Evolutionary conservation across 2,329 filamentous ascomycete genomes (phyloP).

Genomic region (Cercospora beticola): DNA sequence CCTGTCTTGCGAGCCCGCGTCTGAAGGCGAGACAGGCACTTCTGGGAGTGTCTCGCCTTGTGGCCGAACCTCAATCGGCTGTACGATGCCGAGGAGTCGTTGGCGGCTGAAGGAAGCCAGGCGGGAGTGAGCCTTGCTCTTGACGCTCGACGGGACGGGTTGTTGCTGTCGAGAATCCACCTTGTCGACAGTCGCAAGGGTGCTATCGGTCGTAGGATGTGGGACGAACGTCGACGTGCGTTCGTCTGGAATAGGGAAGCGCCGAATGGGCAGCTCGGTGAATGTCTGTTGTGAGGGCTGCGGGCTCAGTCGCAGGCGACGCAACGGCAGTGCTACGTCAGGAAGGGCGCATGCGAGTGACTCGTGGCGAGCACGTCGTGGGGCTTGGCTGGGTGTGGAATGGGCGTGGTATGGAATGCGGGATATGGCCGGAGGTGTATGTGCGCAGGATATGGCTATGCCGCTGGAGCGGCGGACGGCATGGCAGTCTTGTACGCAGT

Average conservation of each 20-base stretch:
- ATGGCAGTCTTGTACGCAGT: conserved; percentile 24
- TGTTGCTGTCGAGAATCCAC: conserved; percentile 35
- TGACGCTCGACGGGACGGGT: conserved; percentile 25
- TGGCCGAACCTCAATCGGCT: conserved; percentile 18
- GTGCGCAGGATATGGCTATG: conserved; percentile 13
- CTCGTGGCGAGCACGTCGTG: conserved; percentile 24
- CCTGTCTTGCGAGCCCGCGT: conserved; percentile 28
- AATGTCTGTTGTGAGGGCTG: background rate
- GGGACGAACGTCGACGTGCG: background rate
- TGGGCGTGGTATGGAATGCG: conserved; percentile 26
- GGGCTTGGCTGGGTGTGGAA: conserved; percentile 20
- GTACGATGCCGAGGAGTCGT: conserved; percentile 31
- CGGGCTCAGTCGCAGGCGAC: background rate
- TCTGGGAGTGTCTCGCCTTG: conserved; percentile 33
- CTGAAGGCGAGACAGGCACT: conserved; percentile 35
- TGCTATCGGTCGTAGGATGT: background rate
- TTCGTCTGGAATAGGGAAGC: background rate
- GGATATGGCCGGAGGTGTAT: conserved; percentile 13
- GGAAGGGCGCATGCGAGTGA: conserved; percentile 23
- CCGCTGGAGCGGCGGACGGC: conserved; percentile 16
- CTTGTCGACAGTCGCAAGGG: conserved; percentile 28
- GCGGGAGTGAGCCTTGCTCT: conserved; percentile 36
- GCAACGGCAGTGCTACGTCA: conserved; percentile 20
- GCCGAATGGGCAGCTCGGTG: background rate
- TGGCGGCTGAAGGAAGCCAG: conserved; percentile 36